Percentiles rank a stretch among this genome's conserved stretches.
Evolutionary conservation across 495 filamentous ascomycete species (phyloP).

Genomic region (Xylaria intraflava): DNA sequence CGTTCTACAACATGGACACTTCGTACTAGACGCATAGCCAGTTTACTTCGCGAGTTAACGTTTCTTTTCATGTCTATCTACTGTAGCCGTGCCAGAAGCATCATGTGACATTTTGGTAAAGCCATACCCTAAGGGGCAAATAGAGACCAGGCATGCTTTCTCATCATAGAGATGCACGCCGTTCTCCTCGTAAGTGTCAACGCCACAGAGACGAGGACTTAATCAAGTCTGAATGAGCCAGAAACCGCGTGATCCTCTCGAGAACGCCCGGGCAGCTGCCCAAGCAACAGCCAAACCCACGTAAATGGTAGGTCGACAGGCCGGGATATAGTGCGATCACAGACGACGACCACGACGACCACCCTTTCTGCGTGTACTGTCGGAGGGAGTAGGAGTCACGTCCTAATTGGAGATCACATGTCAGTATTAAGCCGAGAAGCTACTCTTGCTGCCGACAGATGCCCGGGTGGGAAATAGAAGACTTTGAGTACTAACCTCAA

Average conservation of each 20-base stretch:
- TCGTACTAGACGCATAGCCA: no score
- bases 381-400: slow-evolving; percentile 96
- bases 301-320: slow-evolving; percentile 7
- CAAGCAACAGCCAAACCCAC: slow-evolving; percentile 28
- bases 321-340: slow-evolving; percentile 47
- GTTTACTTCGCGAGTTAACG: slow-evolving; percentile 16
- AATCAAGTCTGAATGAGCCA: slow-evolving; percentile 16
- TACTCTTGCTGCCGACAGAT: neutral
- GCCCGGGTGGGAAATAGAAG: neutral
- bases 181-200: slow-evolving; percentile 64
- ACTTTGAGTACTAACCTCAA: slow-evolving; percentile 47
- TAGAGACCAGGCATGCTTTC: slow-evolving; percentile 56
- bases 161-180: slow-evolving; percentile 41
- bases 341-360: slow-evolving; percentile 99
- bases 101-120: slow-evolving; percentile 46
- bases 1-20: neutral
- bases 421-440: neutral
- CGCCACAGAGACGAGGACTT: slow-evolving; percentile 44
- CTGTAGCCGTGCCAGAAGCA: slow-evolving; percentile 47
- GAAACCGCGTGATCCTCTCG: slow-evolving; percentile 28
- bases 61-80: slow-evolving; percentile 28
- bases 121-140: slow-evolving; percentile 20
- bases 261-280: slow-evolving; percentile 28
- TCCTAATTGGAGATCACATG: slow-evolving; percentile 41
- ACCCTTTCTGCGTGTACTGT: slow-evolving; percentile 98